These are phyloP conservation scores for Trypanosoma avium DNA, from an alignment of 208 protist genomes.

Conservation along the genomic window DNA sequence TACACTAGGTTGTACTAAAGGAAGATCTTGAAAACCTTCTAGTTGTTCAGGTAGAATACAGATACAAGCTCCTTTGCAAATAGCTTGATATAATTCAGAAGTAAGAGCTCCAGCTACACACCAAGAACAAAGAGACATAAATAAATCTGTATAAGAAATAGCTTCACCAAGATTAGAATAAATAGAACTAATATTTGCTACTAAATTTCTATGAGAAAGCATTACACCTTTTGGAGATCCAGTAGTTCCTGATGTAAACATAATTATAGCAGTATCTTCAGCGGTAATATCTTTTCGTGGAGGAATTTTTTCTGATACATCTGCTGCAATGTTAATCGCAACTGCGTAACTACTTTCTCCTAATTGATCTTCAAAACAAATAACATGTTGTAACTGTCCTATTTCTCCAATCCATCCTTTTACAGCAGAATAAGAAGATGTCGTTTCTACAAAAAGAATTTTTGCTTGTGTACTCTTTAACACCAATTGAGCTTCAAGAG, in stretches of 20 bases:
- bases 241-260: conserved; percentile 90
- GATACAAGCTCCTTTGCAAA: conserved; percentile 83
- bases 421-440: conserved; percentile 67
- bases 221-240: conserved; percentile 94
- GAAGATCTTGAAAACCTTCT: conserved; percentile 87
- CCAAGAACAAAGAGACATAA: conserved; percentile 92
- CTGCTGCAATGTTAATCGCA: conserved; percentile 75
- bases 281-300: conserved; percentile 63
- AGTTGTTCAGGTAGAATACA: conserved; percentile 87
- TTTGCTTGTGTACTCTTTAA: conserved; percentile 83
- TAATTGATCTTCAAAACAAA: conserved; percentile 89
- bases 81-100: conserved; percentile 82
- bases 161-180: conserved; percentile 81
- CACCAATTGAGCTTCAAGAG: conserved; percentile 81
- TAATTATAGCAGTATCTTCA: conserved; percentile 91
- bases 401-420: conserved; percentile 82
- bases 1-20: conserved; percentile 83
- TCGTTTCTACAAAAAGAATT: conserved; percentile 88
- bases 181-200: conserved; percentile 88
- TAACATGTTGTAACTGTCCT: conserved; percentile 75
- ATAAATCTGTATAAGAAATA: conserved; percentile 84
- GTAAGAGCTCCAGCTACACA: conserved; percentile 83
- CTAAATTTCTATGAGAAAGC: conserved; percentile 92
- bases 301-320: conserved; percentile 72
- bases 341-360: conserved; percentile 86